Evolutionary conservation across 163 green algal species (phyloP), one percentile per base, ranked within the genome.

Genomic region (Scenedesmus sp.): DNA sequence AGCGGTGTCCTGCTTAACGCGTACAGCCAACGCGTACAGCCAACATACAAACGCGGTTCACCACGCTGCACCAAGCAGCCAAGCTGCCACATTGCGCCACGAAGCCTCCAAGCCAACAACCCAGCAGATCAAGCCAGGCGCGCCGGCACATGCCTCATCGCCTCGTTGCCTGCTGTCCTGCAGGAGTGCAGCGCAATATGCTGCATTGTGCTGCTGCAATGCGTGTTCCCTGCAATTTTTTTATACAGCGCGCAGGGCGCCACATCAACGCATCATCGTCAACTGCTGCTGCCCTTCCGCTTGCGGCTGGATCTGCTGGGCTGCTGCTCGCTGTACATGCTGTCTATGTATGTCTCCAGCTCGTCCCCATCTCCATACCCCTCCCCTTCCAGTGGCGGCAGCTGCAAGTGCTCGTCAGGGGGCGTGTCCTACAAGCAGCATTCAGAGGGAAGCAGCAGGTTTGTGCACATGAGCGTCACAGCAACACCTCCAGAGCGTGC

Each of bases 301-400:
- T 67, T 74, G 84, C 84, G 20, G 84, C 84, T 54, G 54, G 26
- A 70, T 18, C 66, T 62, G 12, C 74, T 55, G 6, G 55, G 15
- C 52, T 59, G 46, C 18, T 64, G 13, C 9, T 87, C 56, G 55
- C 56, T 59, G 74, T 86, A 86, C 59, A 87, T 57, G 52, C 23
- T 10, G 3, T 87, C 52, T 46, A 54, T 87, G 73, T 82, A 77
- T 23, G 34, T 23, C 88, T 92, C 88, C 15, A 82, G 52, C 57
- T 87, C 88, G 26, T 87, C 88, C 4, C 34, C 77, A 23, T 73
- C 82, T 10, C 84, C 88, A 64, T 88, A 77, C 23, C 76, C 88
- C 23, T 87, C 74, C 76, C 34, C 34, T 46, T 46, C 34, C 34
- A 46, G 34, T 46, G 82, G 6, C 18, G 79, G 59, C 23, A 76